phyloP scores from a whole-genome alignment of 148 eudicot genomes.

The Euryodendron excelsum region DNA sequence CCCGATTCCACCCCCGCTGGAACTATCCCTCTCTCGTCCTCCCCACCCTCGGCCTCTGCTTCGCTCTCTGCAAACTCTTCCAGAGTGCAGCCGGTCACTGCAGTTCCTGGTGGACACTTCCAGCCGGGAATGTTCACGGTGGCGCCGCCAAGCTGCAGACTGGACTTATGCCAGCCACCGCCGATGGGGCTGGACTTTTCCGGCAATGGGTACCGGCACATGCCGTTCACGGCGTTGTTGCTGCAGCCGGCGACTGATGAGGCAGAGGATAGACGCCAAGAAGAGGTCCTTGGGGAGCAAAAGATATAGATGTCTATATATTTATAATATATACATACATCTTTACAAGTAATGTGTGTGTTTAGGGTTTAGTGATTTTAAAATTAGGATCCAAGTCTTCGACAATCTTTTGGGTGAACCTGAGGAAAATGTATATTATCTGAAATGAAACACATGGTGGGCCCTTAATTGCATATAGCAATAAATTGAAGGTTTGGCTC shows the following conservation, averaged over 20 bases:
- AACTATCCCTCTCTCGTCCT: not conserved
- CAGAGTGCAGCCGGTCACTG: not conserved
- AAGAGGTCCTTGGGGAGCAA: slow-evolving; percentile 18
- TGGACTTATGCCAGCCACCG: slow-evolving; percentile 27
- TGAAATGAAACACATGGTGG: not conserved
- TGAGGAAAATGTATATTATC: not conserved
- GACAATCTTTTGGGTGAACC: not conserved
- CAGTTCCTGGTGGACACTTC: not conserved
- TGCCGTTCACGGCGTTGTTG: slow-evolving; percentile 43
- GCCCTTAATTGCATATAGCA: not conserved
- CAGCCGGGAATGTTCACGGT: slow-evolving; percentile 4
- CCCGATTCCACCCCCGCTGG: slow-evolving; percentile 17
- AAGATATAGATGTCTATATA: not conserved
- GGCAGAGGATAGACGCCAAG: slow-evolving; percentile 21
- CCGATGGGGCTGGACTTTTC: slow-evolving; percentile 21
- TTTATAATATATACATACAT: not conserved
- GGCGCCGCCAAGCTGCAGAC: slow-evolving; percentile 24
- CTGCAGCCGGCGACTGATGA: slow-evolving; percentile 29
- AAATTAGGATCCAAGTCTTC: not conserved
- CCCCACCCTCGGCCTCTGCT: slow-evolving; percentile 1
- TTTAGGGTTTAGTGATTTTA: not conserved
- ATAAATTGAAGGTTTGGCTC: too few species aligned
- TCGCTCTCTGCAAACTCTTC: not conserved
- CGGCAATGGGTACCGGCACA: slow-evolving; percentile 27
- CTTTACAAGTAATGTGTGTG: not conserved